Evolutionary conservation across 2,329 filamentous ascomycete species (phyloP), one percentile per base, ranked within the genome.

Genomic region (Curvularia sp.): DNA sequence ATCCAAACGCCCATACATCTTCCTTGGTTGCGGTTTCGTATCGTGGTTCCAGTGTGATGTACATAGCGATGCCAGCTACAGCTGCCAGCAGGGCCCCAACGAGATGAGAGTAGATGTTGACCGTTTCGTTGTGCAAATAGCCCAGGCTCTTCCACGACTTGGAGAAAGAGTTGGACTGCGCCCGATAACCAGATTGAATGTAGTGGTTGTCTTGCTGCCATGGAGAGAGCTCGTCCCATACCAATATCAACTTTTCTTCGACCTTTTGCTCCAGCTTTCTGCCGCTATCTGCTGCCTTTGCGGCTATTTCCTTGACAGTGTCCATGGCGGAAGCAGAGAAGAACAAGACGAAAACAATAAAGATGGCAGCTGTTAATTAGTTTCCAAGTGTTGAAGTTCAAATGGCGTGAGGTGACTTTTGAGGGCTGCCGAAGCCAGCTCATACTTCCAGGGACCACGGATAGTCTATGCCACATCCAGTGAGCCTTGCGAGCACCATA

Each of bases 81-180:
- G 74, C 48, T 15, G 72, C 69, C 12, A 69, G 41, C 0, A 74
- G 9, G 7, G 74, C 66, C 38, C 75, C 76, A 25, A 78, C 86
- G 12, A 91, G 81, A 74, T 92, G 89, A 3, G 86, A 83, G 74
- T 89, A 91, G 68, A 91, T 90, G 74, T 92, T 92, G 47, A 91
- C 84, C 5, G 85, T 84, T 72, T 89, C 86, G 72, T 89, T 90
- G 77, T 91, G 87, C 13, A 90, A 69, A 74, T 89, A 87, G 51
- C 80, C 75, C 15, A 91, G 78, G 34, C 83, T 87, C 38, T 81
- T 77, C 57, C 86, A 80, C 19, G 86, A 90, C 55, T 79, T 81
- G 13, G 72, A 57, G 74, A 87, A 89, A 0, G 87, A 90, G 55
- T 83, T 82, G 1, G 87, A 87, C 21, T 81, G 81, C 1, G 85